Conservation (phyloP, 208 protist genomes). For the Angomonas ambiguus region DNA sequence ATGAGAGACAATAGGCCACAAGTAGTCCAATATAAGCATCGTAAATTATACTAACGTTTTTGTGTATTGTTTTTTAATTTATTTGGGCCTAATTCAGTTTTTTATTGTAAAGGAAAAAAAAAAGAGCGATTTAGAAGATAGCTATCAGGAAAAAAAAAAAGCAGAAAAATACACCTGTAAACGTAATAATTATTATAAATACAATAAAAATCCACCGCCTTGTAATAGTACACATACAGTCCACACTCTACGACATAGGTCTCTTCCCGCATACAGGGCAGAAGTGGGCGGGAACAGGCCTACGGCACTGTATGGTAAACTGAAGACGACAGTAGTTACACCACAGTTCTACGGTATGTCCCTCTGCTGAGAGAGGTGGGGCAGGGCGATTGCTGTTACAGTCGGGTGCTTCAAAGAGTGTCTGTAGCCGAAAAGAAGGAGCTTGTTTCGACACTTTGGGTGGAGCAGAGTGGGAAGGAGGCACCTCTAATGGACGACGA, state of each 20-base stretch:
- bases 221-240: no score
- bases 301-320: background rate
- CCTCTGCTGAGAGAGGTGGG: background rate
- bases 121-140: no score
- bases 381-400: background rate
- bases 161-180: no score
- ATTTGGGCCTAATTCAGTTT: no score
- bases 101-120: no score
- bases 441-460: background rate
- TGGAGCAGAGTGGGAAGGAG: background rate
- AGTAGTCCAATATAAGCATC: conserved; percentile 13
- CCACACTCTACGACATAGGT: background rate
- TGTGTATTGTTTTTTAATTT: no score
- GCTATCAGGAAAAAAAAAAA: no score
- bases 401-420: background rate
- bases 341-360: background rate
- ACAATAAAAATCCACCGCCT: no score
- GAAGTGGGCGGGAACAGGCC: background rate
- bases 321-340: background rate
- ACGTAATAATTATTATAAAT: no score
- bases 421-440: conserved; percentile 3
- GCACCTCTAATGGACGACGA: background rate
- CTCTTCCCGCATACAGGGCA: background rate
- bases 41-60: no score
- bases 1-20: conserved; percentile 15